Evolutionary conservation across 1,139 yeast genomes (phyloP).

Genomic region (Geotrichum australiense): DNA sequence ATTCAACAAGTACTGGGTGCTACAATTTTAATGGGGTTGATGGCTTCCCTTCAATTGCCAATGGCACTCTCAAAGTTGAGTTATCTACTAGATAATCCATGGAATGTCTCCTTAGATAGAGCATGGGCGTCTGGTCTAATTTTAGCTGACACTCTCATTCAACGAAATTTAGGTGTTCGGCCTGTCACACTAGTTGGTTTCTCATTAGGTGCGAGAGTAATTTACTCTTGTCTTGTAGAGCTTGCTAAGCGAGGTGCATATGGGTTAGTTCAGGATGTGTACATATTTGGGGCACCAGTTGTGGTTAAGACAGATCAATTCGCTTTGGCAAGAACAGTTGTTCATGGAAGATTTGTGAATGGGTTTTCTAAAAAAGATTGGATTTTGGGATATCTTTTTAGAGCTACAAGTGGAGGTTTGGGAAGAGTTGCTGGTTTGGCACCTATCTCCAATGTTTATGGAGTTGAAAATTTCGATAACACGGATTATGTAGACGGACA

Average conservation of each 20-base stretch:
- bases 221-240: slow-evolving; percentile 83
- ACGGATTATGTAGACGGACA: slow-evolving; percentile 89
- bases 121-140: slow-evolving; percentile 96
- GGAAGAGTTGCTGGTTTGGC: slow-evolving; percentile 87
- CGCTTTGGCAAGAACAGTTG: slow-evolving; percentile 74
- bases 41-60: slow-evolving; percentile 94
- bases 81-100: slow-evolving; percentile 89
- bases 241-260: slow-evolving; percentile 78
- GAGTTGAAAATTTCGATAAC: slow-evolving; percentile 79
- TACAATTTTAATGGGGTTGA: slow-evolving; percentile 81
- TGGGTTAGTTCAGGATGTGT: slow-evolving; percentile 86
- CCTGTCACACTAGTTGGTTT: slow-evolving; percentile 93
- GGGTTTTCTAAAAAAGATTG: slow-evolving; percentile 93
- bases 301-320: slow-evolving; percentile 74
- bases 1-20: slow-evolving; percentile 94
- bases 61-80: slow-evolving; percentile 86
- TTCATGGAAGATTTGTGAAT: slow-evolving; percentile 83
- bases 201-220: slow-evolving; percentile 87
- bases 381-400: slow-evolving; percentile 88
- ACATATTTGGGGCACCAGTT: slow-evolving; percentile 81
- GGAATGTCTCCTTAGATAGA: slow-evolving; percentile 94
- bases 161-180: slow-evolving; percentile 84
- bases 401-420: slow-evolving; percentile 95
- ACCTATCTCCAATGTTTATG: slow-evolving; percentile 50
- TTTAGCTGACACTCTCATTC: slow-evolving; percentile 81